Evolutionary conservation across 1,139 yeast species (phyloP), one percentile per base, ranked within the genome.

Genomic region (Candida anutae): DNA sequence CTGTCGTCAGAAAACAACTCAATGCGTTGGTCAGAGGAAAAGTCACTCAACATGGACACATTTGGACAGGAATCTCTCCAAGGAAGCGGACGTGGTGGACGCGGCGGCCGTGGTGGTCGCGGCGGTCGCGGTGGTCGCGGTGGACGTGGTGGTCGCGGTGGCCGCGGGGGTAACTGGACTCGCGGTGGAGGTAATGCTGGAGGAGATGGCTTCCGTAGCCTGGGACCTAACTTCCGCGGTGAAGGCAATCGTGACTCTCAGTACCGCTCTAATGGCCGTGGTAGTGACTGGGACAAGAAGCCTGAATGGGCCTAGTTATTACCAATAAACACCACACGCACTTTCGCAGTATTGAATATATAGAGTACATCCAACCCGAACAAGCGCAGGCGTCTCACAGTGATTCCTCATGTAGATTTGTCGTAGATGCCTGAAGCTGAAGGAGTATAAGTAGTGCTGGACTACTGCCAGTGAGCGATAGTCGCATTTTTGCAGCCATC

Each of bases 11-110:
- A 55, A 32, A 50, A 58, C 38, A 41, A 43, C 25, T 31, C 55
- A 27, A 62, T 71, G 66, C 67, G 76, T 45, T 74, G 87, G 69
- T 55, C 67, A 16, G 79, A 75, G 40, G 87, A 78, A 47, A 73
- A 75, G 38, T 53, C 53, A 16, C 46, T 48, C 32, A 48, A 48
- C 40, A 37, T 45, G 46, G 53, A 48, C 35, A 48, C 55, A 6
- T 50, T 48, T 31, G 54, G 55, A 16, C 45, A 48, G 33, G 42
- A 53, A 9, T 51, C 61, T 9, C 53, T 52, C 9, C 40, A 32
- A 16, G 57, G 61, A 13, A 48, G 51, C 10, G 48, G 46, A 16
- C 43, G 64, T 31, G 57, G 62, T 3, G 42, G 64, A 33, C 56
- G 62, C 8, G 37, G 58, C 32, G 53, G 56, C 14, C 38, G 55